phyloP scores from a whole-genome alignment of 2,329 filamentous ascomycete species.

The Monilinia fructicola region DNA sequence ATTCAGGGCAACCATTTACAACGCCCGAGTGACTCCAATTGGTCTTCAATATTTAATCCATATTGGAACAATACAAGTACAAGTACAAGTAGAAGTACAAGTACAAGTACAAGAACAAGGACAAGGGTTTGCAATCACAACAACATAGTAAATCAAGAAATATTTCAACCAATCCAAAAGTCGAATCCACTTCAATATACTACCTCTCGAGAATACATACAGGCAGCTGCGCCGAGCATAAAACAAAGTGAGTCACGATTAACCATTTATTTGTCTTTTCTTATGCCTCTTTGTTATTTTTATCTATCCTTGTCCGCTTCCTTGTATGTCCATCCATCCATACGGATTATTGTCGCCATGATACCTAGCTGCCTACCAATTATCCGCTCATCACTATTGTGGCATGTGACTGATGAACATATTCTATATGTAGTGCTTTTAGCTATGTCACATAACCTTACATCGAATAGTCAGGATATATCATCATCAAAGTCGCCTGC shows the following conservation, averaged over 20 bases:
- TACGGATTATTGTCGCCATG: no score
- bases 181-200: not conserved
- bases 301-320: not conserved
- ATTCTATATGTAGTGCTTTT: not conserved
- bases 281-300: not conserved
- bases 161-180: conserved; percentile 13
- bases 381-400: not conserved
- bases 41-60: conserved; percentile 1
- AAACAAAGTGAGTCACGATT: conserved; percentile 24
- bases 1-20: not conserved
- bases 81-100: conserved; percentile 3
- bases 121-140: not conserved
- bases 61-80: not conserved
- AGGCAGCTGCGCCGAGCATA: conserved; percentile 18
- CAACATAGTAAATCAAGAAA: not conserved
- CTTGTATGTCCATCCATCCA: no score
- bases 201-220: not conserved
- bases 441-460: conserved; percentile 5
- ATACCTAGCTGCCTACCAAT: no score
- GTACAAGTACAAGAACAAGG: not conserved
- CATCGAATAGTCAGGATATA: not conserved
- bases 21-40: conserved; percentile 11
- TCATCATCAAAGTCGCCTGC: conserved; percentile 3
- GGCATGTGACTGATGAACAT: conserved; percentile 12
- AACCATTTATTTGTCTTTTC: no score